Base-by-base conservation (phyloP, 2,329 filamentous ascomycete genomes). In the Sphaerulina vaccinii region DNA sequence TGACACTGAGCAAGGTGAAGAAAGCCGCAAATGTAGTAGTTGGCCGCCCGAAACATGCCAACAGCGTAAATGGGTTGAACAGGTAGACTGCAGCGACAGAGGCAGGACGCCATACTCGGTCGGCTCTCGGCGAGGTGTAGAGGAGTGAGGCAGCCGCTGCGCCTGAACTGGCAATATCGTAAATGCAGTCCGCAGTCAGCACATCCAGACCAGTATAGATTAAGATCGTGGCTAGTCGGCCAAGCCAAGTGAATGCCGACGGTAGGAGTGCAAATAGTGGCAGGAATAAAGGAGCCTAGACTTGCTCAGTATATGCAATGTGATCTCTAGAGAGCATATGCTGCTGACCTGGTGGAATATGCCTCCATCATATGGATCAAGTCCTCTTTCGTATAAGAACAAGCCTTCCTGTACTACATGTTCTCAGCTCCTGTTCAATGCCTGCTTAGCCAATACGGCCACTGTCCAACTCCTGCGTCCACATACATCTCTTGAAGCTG, bases 351-450 rank as follows among this genome's bases (percentile, higher is more conserved):
- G 84, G 68, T 86, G 83, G 66, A 82, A 87, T 58, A 86, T 89
- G 64, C 93, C 93, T 59, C 93, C 93, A 70, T 99, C 90, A 74
- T 97, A 99, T 1, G 93, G 93, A 54, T 90, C 96, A 51, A 97
- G 88, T 75, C 96, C 95, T 71, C 95, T 89, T 59, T 88, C 91
- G 71, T 97, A 97, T 18, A 99, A 83, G 66, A 96, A 99, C 52
- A 99, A 76, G 16, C 93, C 93, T 74, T 99, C 93, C 78, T 97
- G 92, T 49, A 97, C 90, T 95, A 63, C 51, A 40, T 50, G 42
- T 16, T 58, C 60, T 67, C 62, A 68, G 65, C 63, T 63, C 54
- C 57, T 64, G 56, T 45, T n/a, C 39, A 48, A 16, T 37, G 39
- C 24, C 15, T 33, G 15, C 57, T 55, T 51, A 57, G 55, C 56